Base-by-base conservation (phyloP, 2,329 filamentous ascomycete species). In the Penicillium sp. region DNA sequence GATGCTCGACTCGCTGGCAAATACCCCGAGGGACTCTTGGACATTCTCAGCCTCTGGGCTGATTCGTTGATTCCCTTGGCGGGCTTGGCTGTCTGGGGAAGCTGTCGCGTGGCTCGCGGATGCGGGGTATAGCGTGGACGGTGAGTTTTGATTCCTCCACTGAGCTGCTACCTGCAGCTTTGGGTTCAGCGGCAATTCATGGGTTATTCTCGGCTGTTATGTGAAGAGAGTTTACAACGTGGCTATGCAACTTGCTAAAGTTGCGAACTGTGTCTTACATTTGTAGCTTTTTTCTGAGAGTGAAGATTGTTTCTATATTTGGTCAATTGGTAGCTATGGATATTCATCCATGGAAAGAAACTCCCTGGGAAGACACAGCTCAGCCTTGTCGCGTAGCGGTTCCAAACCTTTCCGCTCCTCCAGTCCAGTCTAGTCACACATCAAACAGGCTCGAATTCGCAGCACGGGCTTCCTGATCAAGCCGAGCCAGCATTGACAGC, bases 71-170 rank as follows among this genome's bases (percentile, higher is more conserved):
- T 49, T 15, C 45, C 24, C 62, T 69, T 69, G 54, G 66, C 66
- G 59, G 60, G 61, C 68, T 69, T 69, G 68, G 66, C 66, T 47
- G 42, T 70, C 66, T 62, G 68, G 68, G 68, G 68, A 68, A 70
- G 57, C 60, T 60, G 61, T 70, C 68, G 68, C 66, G 68, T 70
- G 68, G 68, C 50, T 49, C 38, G 58, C 51, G 58, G 56, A 69
- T 70, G 68, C 66, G 68, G 68, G 68, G 68, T 69, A 65, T 65
- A 64, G 38, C 49, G 59, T 26, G 60, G 58, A 54, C 26, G 9
- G 30, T 35, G 50, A 53, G n/a, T 35, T 53, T 22, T 17, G 30
- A 22, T 58, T 58, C 59, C 61, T 62, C 64, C 38, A 61, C 60
- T 53, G 65, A 40, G 38, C 54, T 53, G 42, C 6, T 28, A 28